A percentile compares a stretch with the other conserved stretches of the same genome.
Evolutionary conservation across 495 filamentous ascomycete genomes (phyloP).

Genomic region (Aspergillus kassunensis): DNA sequence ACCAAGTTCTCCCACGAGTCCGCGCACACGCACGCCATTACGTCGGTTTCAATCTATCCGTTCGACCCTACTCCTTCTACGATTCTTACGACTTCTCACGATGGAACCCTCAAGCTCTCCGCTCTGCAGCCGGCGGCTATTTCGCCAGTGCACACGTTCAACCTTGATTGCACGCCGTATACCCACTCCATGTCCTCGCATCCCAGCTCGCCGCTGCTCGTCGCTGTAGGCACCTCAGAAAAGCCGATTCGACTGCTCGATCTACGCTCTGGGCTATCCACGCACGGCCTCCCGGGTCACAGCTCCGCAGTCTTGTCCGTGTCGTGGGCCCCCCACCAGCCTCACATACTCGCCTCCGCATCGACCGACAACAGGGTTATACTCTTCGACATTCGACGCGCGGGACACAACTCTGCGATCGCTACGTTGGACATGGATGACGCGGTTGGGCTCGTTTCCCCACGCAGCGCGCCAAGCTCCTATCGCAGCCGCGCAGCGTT

Average conservation of each 20-base stretch:
- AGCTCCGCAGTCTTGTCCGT: conserved; percentile 66
- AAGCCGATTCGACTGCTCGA: conserved; percentile 78
- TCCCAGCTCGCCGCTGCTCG: conserved; percentile 63
- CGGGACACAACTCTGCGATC: conserved; percentile 57
- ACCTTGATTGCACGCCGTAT: conserved; percentile 67
- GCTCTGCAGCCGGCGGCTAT: conserved; percentile 51
- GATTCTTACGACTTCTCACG: conserved; percentile 80
- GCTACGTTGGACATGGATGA: conserved; percentile 79
- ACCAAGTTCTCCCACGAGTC: conserved; percentile 39
- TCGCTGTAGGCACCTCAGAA: conserved; percentile 81
- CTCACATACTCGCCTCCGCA: conserved; percentile 74
- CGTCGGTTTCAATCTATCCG: conserved; percentile 81
- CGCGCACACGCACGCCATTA: conserved; percentile 74
- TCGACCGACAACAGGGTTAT: conserved; percentile 65
- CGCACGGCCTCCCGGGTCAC: conserved; percentile 75
- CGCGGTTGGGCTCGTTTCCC: conserved; percentile 52
- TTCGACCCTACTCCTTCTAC: conserved; percentile 67
- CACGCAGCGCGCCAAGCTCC: conserved; percentile 21
- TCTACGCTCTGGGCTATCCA: conserved; percentile 67
- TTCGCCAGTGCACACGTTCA: conserved; percentile 59
- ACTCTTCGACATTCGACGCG: conserved; percentile 8
- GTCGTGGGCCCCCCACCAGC: conserved; percentile 73
- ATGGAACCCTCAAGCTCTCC: conserved; percentile 78
- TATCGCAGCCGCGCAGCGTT: conserved; percentile 42
- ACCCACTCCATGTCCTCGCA: conserved; percentile 72